Base-by-base conservation (phyloP, 768 basidiomycete genomes). In the Leccinum fibrillosum region DNA sequence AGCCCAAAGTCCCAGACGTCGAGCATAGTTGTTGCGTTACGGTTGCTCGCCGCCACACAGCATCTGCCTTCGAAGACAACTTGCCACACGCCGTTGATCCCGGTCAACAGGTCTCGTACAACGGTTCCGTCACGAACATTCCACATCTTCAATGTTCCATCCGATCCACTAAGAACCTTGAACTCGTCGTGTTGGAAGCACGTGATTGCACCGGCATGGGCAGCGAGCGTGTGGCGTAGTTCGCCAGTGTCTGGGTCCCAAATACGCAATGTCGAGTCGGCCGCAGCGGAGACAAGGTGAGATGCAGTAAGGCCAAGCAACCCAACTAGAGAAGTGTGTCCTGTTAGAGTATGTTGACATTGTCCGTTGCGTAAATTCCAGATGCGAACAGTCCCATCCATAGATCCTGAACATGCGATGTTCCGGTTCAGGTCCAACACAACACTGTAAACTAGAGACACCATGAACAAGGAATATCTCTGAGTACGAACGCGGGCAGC, bases 151-250 rank as follows among this genome's bases (percentile, higher is more conserved):
- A 99, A 80, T 58, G 91, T 93, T 15, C 97, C 97, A 64, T 98
- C 97, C 13, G 90, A 92, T 12, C 96, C 96, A 66, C 90, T 92
- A 28, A 99, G 81, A 48, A 98, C 92, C 70, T 97, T 98, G 79
- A 92, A 93, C 71, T 98, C 95, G 71, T 98, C 96, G 64, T 97
- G 94, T 73, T 96, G 94, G 81, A 98, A 98, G 76, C 96, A 99
- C 17, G 97, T 98, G 64, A 99, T 98, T n/a, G 96, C 94, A 21
- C 95, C 96, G 6, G 89, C 90, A 71, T 98, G 96, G 1, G 92
- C 93, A 4, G 88, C 86, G 30, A 99, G 82, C 0, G 88, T 86
- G 63, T 94, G 89, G 39, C 83, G 85, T 30, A 92, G 79, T 57
- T 86, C 86, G 55, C 93, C 92, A 1, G 84, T 84, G 37, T 88